Evolutionary conservation across 2,329 filamentous ascomycete genomes (phyloP).

Genomic region (Rhinocladiella similis): DNA sequence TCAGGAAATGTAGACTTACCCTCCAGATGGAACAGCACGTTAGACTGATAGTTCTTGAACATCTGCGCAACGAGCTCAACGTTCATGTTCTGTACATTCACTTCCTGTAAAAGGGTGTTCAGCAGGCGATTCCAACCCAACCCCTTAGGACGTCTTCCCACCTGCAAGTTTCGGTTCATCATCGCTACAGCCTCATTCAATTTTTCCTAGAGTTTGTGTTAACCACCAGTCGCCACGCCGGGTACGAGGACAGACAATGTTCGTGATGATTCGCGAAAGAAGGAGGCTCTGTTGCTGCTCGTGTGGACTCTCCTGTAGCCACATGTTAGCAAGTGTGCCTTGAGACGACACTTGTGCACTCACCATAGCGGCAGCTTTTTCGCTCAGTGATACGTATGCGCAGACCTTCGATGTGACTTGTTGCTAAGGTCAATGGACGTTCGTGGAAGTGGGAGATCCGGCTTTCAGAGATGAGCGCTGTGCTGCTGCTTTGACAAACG

Average conservation of each 20-base stretch:
- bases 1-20: slow-evolving; percentile 54
- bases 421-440: no score
- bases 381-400: no score
- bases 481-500: no score
- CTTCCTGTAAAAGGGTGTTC: slow-evolving; percentile 63
- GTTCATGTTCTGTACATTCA: slow-evolving; percentile 99
- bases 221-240: slow-evolving; percentile 14
- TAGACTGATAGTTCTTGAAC: slow-evolving; percentile 99
- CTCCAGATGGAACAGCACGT: slow-evolving; percentile 95
- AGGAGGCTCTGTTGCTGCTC: slow-evolving; percentile 95
- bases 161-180: slow-evolving; percentile 89
- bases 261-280: slow-evolving; percentile 92
- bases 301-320: slow-evolving; percentile 81
- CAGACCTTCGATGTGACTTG: no score
- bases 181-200: slow-evolving; percentile 91
- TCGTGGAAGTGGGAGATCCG: no score
- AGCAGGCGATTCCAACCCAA: neutral
- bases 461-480: no score
- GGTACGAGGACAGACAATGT: slow-evolving; percentile 68
- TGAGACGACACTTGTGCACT: no score
- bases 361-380: no score
- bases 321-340: slow-evolving; percentile 1
- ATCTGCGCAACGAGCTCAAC: slow-evolving; percentile 97
- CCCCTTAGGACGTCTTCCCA: slow-evolving; percentile 37
- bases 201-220: slow-evolving; percentile 69